These are phyloP conservation scores for Trichocomaceae sp. DNA, from an alignment of 2,329 filamentous ascomycete species.

Conservation along the genomic window DNA sequence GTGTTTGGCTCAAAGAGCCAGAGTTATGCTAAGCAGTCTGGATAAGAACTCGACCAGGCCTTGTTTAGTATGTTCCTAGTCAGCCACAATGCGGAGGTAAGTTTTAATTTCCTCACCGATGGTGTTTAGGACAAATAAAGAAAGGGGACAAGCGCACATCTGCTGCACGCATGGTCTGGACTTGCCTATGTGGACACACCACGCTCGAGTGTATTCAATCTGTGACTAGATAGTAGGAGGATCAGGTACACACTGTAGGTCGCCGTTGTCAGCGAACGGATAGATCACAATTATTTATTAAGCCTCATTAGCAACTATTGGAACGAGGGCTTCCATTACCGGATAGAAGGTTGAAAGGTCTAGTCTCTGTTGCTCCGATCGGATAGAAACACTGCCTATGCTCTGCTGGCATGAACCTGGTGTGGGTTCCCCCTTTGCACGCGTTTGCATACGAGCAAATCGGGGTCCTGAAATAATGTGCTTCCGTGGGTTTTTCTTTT, in stretches of 20 bases:
- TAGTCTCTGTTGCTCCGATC: neutral
- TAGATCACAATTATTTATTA: slow-evolving; percentile 2
- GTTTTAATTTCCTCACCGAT: neutral
- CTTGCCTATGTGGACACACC: slow-evolving; percentile 2
- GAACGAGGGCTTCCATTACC: neutral
- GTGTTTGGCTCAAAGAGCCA: neutral
- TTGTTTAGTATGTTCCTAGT: neutral
- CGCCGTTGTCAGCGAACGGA: neutral
- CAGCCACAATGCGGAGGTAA: neutral
- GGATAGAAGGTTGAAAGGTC: neutral
- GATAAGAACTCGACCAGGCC: neutral
- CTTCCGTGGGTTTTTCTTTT: neutral
- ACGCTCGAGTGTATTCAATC: neutral
- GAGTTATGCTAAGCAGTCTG: neutral
- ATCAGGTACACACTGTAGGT: neutral
- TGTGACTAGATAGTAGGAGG: slow-evolving; percentile 5
- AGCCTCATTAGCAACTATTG: slow-evolving; percentile 3
- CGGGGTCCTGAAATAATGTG: neutral
- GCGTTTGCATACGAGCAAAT: slow-evolving; percentile 2
- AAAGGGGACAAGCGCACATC: slow-evolving; percentile 4
- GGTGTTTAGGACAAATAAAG: neutral
- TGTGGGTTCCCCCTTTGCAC: neutral
- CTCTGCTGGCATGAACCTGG: neutral
- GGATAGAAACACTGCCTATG: neutral
- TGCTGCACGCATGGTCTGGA: slow-evolving; percentile 6